Percentiles rank a stretch among this genome's conserved stretches.
These are phyloP conservation scores for Pterulicium gracile DNA, from an alignment of 1,284 basidiomycete genomes.

Conservation along the genomic window DNA sequence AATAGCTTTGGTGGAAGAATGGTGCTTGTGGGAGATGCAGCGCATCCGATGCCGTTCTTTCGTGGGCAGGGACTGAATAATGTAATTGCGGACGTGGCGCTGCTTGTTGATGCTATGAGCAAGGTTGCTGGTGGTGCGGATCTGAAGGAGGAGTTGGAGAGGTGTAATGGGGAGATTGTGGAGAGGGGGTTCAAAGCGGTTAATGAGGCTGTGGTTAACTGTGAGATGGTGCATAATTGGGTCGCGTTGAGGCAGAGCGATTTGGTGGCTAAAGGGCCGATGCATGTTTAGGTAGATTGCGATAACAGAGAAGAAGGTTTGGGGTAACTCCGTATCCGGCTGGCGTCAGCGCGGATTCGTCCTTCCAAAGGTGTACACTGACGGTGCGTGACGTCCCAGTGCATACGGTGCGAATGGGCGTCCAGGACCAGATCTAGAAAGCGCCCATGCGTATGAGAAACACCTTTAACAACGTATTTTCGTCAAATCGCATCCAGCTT, in stretches of 20 bases:
- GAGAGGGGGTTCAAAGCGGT: background rate
- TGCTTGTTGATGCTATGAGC: background rate
- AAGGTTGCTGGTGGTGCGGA: background rate
- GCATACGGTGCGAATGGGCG: too few species aligned
- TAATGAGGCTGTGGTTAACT: background rate
- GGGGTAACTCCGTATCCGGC: too few species aligned
- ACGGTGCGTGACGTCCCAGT: too few species aligned
- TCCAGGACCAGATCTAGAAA: too few species aligned
- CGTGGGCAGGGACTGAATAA: background rate
- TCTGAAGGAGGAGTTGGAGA: background rate
- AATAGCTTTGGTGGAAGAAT: slow-evolving; percentile 1
- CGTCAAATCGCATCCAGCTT: too few species aligned
- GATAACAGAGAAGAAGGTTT: too few species aligned
- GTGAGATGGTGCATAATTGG: background rate
- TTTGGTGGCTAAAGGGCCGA: background rate
- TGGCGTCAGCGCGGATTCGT: too few species aligned
- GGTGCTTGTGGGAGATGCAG: background rate
- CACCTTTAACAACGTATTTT: too few species aligned
- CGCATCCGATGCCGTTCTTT: background rate
- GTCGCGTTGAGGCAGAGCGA: background rate
- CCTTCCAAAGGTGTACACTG: too few species aligned
- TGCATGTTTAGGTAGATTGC: too few species aligned
- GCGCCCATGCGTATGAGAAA: too few species aligned
- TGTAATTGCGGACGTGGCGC: background rate
- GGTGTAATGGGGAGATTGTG: background rate